Conservation (phyloP, 352 stramenopile genomes). For the Pelagophyceae sp. region DNA sequence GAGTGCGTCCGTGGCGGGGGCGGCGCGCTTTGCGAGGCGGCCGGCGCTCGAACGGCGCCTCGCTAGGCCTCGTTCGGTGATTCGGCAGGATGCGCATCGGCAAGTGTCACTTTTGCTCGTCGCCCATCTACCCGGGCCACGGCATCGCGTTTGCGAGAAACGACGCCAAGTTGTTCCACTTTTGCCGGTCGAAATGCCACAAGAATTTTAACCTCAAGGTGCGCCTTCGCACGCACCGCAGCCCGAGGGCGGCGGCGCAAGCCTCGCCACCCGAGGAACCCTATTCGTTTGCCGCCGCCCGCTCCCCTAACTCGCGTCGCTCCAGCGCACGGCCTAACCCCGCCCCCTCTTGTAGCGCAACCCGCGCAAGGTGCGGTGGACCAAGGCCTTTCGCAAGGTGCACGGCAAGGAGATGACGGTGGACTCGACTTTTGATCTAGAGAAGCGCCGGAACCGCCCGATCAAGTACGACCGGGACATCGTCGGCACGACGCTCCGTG, state of each 20-base stretch:
- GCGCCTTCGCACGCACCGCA: no score
- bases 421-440: constrained; percentile 99
- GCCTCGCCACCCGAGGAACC: no score
- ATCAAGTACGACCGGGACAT: constrained; percentile 67
- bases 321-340: neutral
- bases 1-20: no score
- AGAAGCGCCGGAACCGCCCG: constrained; percentile 94
- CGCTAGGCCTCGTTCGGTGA: no score
- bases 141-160: constrained; percentile 98
- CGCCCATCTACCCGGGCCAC: constrained; percentile 92
- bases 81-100: neutral
- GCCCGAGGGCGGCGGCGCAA: no score
- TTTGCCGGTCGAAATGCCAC: constrained; percentile 99
- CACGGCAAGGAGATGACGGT: constrained; percentile 98
- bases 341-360: constrained; percentile 61
- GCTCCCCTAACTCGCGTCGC: neutral
- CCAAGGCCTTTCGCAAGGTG: constrained; percentile 94
- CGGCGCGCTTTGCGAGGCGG: no score
- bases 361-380: constrained; percentile 98
- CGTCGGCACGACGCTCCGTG: constrained; percentile 95
- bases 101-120: neutral
- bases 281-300: no score
- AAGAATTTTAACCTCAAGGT: constrained; percentile 98
- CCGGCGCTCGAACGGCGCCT: no score
- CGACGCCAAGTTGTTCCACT: constrained; percentile 97